phyloP scores from a whole-genome alignment of 805 yeast species.

The Ogataea paradorogensis region DNA sequence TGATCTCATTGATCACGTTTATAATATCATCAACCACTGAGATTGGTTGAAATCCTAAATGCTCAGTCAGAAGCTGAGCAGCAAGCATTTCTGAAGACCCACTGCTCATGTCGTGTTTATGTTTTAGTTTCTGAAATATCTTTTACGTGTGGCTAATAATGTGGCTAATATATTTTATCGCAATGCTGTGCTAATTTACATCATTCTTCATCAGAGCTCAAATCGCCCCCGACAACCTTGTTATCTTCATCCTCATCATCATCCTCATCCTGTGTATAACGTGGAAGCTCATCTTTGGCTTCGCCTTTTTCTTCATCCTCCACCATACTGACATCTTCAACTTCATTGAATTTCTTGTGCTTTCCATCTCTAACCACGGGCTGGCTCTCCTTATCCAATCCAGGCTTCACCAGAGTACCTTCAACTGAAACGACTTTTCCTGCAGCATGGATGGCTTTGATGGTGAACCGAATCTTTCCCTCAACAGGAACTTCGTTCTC shows the following conservation, averaged over 20 bases:
- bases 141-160: slow-evolving; percentile 9
- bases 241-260: slow-evolving; percentile 29
- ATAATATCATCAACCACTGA: slow-evolving; percentile 83
- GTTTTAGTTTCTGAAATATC: background rate
- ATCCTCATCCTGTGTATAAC: slow-evolving; percentile 21
- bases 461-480: slow-evolving; percentile 75
- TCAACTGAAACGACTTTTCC: slow-evolving; percentile 84
- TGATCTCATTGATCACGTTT: slow-evolving; percentile 78
- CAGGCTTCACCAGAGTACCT: slow-evolving; percentile 74
- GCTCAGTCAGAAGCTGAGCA: slow-evolving; percentile 71
- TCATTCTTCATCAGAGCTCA: slow-evolving; percentile 21
- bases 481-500: slow-evolving; percentile 69
- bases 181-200: slow-evolving; percentile 8
- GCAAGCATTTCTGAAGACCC: slow-evolving; percentile 18
- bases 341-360: slow-evolving; percentile 40
- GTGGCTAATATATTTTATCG: slow-evolving; percentile 8
- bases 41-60: slow-evolving; percentile 80
- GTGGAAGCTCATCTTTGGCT: slow-evolving; percentile 25
- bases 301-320: slow-evolving; percentile 13
- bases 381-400: slow-evolving; percentile 50
- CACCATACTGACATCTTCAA: slow-evolving; percentile 20
- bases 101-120: slow-evolving; percentile 11
- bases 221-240: slow-evolving; percentile 25
- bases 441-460: slow-evolving; percentile 68
- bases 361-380: slow-evolving; percentile 41